These are phyloP conservation scores for Nannochloris sp. DNA, from an alignment of 139 green algal species.

Conservation along the genomic window DNA sequence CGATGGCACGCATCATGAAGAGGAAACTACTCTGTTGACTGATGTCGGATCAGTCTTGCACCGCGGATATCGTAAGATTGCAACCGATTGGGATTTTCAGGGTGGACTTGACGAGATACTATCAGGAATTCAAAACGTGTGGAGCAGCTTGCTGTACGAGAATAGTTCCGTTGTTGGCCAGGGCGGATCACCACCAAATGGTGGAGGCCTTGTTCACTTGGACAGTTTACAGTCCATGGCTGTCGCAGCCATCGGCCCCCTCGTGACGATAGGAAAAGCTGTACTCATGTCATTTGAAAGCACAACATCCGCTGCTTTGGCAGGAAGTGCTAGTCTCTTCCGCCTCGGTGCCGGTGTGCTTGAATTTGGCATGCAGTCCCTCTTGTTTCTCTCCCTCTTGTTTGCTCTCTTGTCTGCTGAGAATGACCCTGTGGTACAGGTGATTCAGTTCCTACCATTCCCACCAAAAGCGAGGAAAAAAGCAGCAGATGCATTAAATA, in stretches of 20 bases:
- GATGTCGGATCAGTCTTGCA: too few relatives aligned
- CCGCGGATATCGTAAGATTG: too few relatives aligned
- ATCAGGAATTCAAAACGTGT: too few relatives aligned
- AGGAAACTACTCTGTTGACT: too few relatives aligned
- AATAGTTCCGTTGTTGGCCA: neutral
- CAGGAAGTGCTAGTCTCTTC: slow-evolving; percentile 39
- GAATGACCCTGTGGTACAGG: slow-evolving; percentile 37
- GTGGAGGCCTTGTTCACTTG: neutral
- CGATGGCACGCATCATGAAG: too few relatives aligned
- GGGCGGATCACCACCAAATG: neutral
- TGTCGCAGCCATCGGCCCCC: slow-evolving; percentile 24
- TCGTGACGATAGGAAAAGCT: slow-evolving; percentile 28
- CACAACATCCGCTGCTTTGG: slow-evolving; percentile 45
- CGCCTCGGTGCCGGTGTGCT: slow-evolving; percentile 39
- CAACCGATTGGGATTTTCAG: too few relatives aligned
- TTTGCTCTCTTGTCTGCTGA: slow-evolving; percentile 44
- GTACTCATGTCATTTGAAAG: slow-evolving; percentile 24
- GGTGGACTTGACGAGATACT: too few relatives aligned
- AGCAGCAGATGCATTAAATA: slow-evolving; percentile 23
- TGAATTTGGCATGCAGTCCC: slow-evolving; percentile 31
- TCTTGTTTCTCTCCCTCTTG: slow-evolving; percentile 41
- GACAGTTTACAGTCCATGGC: slow-evolving; percentile 27
- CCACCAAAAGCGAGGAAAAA: slow-evolving; percentile 25
- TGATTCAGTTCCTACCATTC: slow-evolving; percentile 41
- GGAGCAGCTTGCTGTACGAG: too few relatives aligned